These are phyloP conservation scores for Colletotrichum eremochloae DNA, from an alignment of 2,329 filamentous ascomycete species.

Conservation along the genomic window DNA sequence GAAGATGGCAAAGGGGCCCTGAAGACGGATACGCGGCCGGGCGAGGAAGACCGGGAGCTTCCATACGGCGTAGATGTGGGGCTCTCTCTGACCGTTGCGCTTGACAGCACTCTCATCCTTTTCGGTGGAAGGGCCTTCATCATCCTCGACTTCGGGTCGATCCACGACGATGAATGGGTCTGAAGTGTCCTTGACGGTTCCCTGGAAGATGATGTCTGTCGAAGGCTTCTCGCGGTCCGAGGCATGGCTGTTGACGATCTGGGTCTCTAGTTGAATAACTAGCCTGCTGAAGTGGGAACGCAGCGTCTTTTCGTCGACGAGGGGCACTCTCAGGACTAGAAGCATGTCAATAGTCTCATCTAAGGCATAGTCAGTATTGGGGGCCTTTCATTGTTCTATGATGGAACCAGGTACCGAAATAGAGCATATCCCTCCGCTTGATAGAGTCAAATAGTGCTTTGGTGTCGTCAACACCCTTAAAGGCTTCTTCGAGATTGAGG, in stretches of 20 bases:
- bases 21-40: slow-evolving; percentile 74
- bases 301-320: slow-evolving; percentile 68
- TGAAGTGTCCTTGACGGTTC: slow-evolving; percentile 62
- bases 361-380: slow-evolving; percentile 53
- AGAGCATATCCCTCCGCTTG: slow-evolving; percentile 73
- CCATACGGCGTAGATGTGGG: slow-evolving; percentile 69
- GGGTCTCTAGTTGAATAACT: slow-evolving; percentile 75
- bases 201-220: slow-evolving; percentile 72
- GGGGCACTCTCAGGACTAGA: slow-evolving; percentile 75
- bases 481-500: slow-evolving; percentile 65
- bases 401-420: slow-evolving; percentile 72
- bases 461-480: slow-evolving; percentile 59
- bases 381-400: slow-evolving; percentile 29
- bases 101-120: slow-evolving; percentile 44
- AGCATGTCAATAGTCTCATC: slow-evolving; percentile 81
- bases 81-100: slow-evolving; percentile 45
- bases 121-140: slow-evolving; percentile 44
- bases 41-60: slow-evolving; percentile 70
- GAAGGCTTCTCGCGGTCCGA: slow-evolving; percentile 62
- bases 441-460: slow-evolving; percentile 68
- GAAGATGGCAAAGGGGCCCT: slow-evolving; percentile 76
- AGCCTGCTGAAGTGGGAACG: slow-evolving; percentile 72
- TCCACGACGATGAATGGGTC: slow-evolving; percentile 66
- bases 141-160: slow-evolving; percentile 49
- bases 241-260: slow-evolving; percentile 70